Base-by-base conservation (phyloP, 495 filamentous ascomycete genomes). In the Peziza echinospora region DNA sequence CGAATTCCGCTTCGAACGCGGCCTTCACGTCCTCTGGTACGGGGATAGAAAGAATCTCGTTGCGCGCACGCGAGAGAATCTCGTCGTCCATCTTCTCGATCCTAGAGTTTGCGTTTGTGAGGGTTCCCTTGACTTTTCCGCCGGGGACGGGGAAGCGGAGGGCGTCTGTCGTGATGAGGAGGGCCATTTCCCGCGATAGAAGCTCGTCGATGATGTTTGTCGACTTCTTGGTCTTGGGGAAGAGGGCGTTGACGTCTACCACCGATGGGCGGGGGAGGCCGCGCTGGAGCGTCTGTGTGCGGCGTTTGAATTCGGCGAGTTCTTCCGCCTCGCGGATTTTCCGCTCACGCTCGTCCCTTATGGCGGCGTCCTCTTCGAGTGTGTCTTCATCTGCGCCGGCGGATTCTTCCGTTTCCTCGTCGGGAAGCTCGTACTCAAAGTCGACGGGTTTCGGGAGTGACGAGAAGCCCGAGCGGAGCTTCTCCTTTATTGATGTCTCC, bases 401-500 rank as follows among this genome's bases (percentile, higher is more conserved):
- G 16, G 54, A 45, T 58, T 91, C 85, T 44, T 70, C 65, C 28
- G 78, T 70, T 13, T 37, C 30, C 46, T 93, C 86, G 41, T 89
- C 84, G 0, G 89, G 89, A 25, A 92, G 68, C 61, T 93, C 91
- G 24, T 94, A 67, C 49, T 94, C 85, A 75, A 78, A 92, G 47
- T 93, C 41, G 4, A 11, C 41, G 0, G 89, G 87, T 57, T 82
- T 92, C 10, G 89, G 89, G 21, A 97, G 71, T 3, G 79, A 69
- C n/a, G 84, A 71, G 37, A 97, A 72, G 53, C 78, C 75, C 41
- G 72, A 66, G 50, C 73, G 73, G 25, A 97, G 71, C 49, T 75
- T 73, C 44, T 82, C 71, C 21, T 75, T 77, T 47, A 76, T 62
- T 21, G 78, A 73, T 24, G 77, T 71, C 51, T 97, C 81, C 8